Base-by-base conservation (phyloP, 257 asterid species). In the Phtheirospermum japonicum region DNA sequence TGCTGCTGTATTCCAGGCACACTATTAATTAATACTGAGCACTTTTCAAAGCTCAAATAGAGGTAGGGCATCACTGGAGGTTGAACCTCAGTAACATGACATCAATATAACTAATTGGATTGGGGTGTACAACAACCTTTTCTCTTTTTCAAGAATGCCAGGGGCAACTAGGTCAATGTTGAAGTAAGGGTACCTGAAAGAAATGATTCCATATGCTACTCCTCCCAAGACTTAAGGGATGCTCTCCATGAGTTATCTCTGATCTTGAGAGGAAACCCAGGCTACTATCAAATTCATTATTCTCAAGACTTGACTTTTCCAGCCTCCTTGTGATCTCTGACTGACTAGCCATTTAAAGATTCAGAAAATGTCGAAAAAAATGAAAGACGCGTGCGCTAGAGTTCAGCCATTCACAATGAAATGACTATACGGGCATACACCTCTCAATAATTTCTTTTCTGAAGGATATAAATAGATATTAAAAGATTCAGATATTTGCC, bases 151-250 rank as follows among this genome's bases (percentile, higher is more conserved):
- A 20, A 56, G 19, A 56, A 16, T 56, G 26, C 26, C 61, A n/a
- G 43, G 43, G 13, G 9, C 23, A 30, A 56, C 43, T 56, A 56
- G 43, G 20, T 7, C 20, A 10, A 13, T 14, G n/a, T 12, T n/a
- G 61, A 36, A 36, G 19, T 45, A 54, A 64, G 55, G 36, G 66
- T 81, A 88, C 97, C 98, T 89, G 96, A 77, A 88, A 92, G 77
- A 86, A 92, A 66, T 84, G 87, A 77, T 92, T 86, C 98, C 98
- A 92, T 72, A 92, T 59, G 76, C 98, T 92, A 54, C 80, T 83
- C 75, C 86, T 76, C 67, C 95, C 95, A 63, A 86, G 95, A 74
- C 95, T 86, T 62, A 92, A 74, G 63, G 97, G 98, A 78, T 92
- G 98, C 79, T 92, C 98, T 59, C 80, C 97, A 18, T 92, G 95